Evolutionary conservation across 768 basidiomycete species (phyloP), one percentile per base, ranked within the genome.

Genomic region (Leccinellum albellum): DNA sequence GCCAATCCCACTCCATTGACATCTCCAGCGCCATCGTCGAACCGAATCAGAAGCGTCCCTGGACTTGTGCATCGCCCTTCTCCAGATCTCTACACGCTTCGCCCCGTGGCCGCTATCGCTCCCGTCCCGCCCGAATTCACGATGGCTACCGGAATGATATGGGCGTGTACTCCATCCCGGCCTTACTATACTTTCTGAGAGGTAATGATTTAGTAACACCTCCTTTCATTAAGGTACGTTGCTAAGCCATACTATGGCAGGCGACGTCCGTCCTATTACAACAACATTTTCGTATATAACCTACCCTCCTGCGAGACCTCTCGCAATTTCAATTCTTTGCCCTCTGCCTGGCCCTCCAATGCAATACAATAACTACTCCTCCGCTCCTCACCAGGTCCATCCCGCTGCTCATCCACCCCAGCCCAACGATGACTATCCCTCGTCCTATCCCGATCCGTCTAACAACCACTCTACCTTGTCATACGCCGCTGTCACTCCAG

Each of bases 131-230:
- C 66, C 61, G 62, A 68, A 61, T 68, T 62, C 61, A 64, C 70
- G 61, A 72, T 72, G 60, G 28, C 63, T 70, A 70, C 70, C 72
- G 66, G 66, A 71, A 64, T 65, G 63, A 72, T 69, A 63, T 66
- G 60, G 55, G 70, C 70, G 64, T 73, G 70, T 60, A 57, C 56
- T 56, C 67, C 68, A 68, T 63, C 68, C 70, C 72, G 72, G 67
- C 58, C 46, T 64, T 69, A 66, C 68, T 67, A 66, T 72, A 60
- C 67, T 68, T 55, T 64, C 60, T 64, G 40, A 67, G 64, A 73
- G 63, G 72, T 72, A 72, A 72, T 72, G 63, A 73, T 72, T 73
- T 69, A 72, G 71, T 72, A 72, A 72, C 70, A 45, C 54, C 42
- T 72, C 62, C 55, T 42, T 72, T 69, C 72, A 72, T 72, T 72